Conservation (phyloP, 2,329 filamentous ascomycete genomes). For the Penicillium sp. region DNA sequence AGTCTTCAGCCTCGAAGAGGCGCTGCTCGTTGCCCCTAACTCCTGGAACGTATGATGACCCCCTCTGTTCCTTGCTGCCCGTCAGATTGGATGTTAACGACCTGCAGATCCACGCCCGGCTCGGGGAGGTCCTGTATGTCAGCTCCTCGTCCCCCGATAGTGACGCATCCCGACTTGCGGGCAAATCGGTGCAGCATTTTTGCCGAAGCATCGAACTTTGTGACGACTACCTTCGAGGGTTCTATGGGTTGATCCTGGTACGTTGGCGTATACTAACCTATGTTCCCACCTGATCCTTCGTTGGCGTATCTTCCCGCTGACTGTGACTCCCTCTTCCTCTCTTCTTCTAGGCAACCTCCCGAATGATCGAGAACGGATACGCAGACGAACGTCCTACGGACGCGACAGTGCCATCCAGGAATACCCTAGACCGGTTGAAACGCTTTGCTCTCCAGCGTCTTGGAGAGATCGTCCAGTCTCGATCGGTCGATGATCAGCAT, state of each 20-base stretch:
- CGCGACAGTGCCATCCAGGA: conserved; percentile 21
- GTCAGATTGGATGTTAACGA: conserved; percentile 2
- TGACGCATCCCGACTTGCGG: conserved; percentile 57
- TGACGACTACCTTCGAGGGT: conserved; percentile 87
- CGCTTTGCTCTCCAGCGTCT: conserved; percentile 42
- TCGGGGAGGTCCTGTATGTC: conserved; percentile 84
- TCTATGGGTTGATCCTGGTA: conserved; percentile 86
- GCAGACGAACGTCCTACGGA: conserved; percentile 15
- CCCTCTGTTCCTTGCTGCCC: background rate
- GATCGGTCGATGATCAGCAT: conserved; percentile 33
- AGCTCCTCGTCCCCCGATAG: conserved; percentile 49
- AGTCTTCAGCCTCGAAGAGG: conserved; percentile 87
- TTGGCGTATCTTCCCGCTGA: background rate
- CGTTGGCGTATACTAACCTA: conserved; percentile 35
- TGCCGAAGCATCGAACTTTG: conserved; percentile 91
- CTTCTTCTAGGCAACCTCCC: conserved; percentile 32
- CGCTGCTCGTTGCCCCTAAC: conserved; percentile 82
- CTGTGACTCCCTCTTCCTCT: too few species aligned
- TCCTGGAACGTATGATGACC: conserved; percentile 87
- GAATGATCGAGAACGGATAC: conserved; percentile 26
- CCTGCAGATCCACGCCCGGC: conserved; percentile 75
- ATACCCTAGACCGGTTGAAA: conserved; percentile 38
- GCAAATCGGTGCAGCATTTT: conserved; percentile 81
- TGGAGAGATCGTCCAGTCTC: conserved; percentile 40
- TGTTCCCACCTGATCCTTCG: background rate